Percentiles rank a stretch among this genome's conserved stretches.
phyloP scores from a whole-genome alignment of 2,329 filamentous ascomycete species.

The Xylaria sp. region DNA sequence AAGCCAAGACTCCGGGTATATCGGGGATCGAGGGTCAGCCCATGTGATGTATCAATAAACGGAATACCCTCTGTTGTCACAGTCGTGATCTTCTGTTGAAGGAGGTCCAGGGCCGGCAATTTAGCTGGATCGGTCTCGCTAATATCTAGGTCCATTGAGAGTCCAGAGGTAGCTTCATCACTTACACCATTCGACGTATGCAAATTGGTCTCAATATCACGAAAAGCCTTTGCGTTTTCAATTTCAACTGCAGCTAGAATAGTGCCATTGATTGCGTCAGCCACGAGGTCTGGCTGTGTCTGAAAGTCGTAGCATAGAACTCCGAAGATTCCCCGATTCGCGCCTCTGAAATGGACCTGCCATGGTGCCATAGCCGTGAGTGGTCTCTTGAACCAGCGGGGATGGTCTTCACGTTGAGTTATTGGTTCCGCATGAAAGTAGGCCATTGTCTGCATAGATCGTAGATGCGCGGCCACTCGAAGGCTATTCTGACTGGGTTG shows the following conservation, averaged over 20 bases:
- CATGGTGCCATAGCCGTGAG: constrained; percentile 69
- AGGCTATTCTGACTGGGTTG: constrained; percentile 65
- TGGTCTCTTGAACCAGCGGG: constrained; percentile 64
- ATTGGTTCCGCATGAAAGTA: constrained; percentile 72
- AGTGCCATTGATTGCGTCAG: constrained; percentile 76
- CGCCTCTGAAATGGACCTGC: constrained; percentile 68
- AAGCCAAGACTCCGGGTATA: constrained; percentile 71
- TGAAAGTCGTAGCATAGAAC: constrained; percentile 76
- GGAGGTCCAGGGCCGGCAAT: constrained; percentile 25
- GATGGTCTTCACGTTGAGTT: constrained; percentile 34
- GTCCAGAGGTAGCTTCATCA: constrained; percentile 4
- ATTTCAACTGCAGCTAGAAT: constrained; percentile 74
- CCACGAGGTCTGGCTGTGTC: constrained; percentile 66
- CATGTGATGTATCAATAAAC: constrained; percentile 66
- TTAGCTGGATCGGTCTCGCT: constrained; percentile 23
- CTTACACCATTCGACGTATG: constrained; percentile 38
- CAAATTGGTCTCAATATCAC: constrained; percentile 34
- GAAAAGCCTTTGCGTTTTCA: constrained; percentile 64
- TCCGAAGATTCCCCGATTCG: constrained; percentile 66
- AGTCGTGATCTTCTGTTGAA: constrained; percentile 49
- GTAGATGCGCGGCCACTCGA: constrained; percentile 72
- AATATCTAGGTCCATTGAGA: constrained; percentile 43
- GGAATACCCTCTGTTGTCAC: constrained; percentile 68
- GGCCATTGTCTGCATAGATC: constrained; percentile 81
- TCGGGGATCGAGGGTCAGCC: constrained; percentile 68